Base-by-base conservation (phyloP, 352 stramenopile species). In the Pythium aphanidermatum region DNA sequence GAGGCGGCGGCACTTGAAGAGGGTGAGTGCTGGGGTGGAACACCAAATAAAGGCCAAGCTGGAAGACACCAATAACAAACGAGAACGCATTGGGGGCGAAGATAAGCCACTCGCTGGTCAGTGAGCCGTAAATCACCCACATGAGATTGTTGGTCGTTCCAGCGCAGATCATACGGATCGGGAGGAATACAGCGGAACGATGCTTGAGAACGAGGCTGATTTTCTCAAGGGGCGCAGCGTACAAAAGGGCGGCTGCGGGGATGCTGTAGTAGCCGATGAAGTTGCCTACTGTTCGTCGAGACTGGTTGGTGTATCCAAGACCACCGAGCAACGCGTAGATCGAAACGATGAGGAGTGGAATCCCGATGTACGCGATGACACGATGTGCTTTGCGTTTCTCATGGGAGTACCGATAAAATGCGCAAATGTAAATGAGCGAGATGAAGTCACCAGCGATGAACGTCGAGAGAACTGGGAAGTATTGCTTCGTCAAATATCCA, bases 151-250 rank as follows among this genome's bases (percentile, higher is more conserved):
- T 78, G 51, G 64, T 60, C 21, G 58, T 67, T 24, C 61, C 64
- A 14, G 64, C 64, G 33, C 63, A 40, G 10, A 78, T 65, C 55
- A 78, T 70, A 50, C 70, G 53, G 21, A 75, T 70, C 5, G 68
- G 64, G 29, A 78, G 65, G 50, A 66, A 64, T 23, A 74, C 51
- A 0, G 62, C 62, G 9, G 62, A 69, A 24, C 66, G 67, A 56
- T 60, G 61, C 47, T 52, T 63, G 44, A 75, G 14, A 16, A 79
- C 68, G 24, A 73, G 52, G 24, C 41, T 43, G 39, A 74, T 58
- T 35, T 66, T 75, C 26, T 72, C 58, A 45, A 79, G 74, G 5
- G 68, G 68, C 28, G 65, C 75, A 21, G 52, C 65, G 55, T 74
- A 76, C 14, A 79, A 60, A 43, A 76, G 51, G 40, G 76, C 20